Evolutionary conservation across 176 grass and related monocot genomes (phyloP), one percentile per base, ranked within the genome.

Genomic region (Triticum monococcum): DNA sequence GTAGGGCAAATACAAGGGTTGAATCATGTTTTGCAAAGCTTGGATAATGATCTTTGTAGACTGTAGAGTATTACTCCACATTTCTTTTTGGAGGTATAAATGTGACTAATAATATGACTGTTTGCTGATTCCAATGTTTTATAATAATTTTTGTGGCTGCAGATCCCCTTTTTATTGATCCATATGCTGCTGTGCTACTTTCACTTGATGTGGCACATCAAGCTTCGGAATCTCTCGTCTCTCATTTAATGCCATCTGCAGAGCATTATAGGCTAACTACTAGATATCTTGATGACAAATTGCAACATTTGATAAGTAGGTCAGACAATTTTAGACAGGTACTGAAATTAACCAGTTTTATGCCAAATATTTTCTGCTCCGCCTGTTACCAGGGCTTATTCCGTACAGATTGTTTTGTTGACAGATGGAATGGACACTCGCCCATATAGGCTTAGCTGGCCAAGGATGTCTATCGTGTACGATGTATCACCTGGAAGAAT

Each of bases 371-470:
- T 32, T 75, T 87, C 40, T n/a, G 30, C 79, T 68, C 45, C 67
- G 59, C 56, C 4, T 40, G 24, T 80, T 32, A 82, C 64, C 64
- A 90, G 87, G 52, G 71, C 93, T 98, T 90, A 95, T 94, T 81
- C 89, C 84, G 78, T 91, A 88, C 92, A 98, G 96, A 94, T 95
- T 88, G 93, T 98, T 90, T 84, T 98, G 80, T 86, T 98, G 81
- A 92, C 96, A 95, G 91, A 98, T 94, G 96, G 96, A 72, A 98
- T 95, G 93, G 93, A 98, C 86, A 98, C 93, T 80, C 91, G 96
- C 69, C 91, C 96, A 7, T 95, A 95, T 86, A 98, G 96, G 90
- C 72, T 98, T 69, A 95, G 36, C 60, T 98, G 96, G 96, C 93
- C 96, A 24, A 87, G 65, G 68, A 84, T 90, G 36, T 94, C 90